Base-by-base conservation (phyloP, 2,329 filamentous ascomycete species). In the Pyrenophora seminiperda region DNA sequence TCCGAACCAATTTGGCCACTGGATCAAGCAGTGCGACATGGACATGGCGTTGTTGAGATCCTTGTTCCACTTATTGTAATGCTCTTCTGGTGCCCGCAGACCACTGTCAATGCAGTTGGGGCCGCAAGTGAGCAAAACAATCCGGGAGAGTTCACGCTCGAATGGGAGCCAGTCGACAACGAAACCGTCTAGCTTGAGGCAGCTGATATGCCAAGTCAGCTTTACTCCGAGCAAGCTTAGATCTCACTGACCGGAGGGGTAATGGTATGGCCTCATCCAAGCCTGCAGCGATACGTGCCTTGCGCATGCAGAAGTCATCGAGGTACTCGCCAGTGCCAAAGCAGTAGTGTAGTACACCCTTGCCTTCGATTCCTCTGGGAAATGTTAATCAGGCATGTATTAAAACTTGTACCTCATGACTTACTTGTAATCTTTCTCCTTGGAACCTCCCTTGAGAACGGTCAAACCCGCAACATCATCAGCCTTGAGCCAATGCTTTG, bases 311-410 rank as follows among this genome's bases (percentile, higher is more conserved):
- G 20, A 62, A 56, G 31, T 53, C 40, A 45, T 72, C 69, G 3
- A 72, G 64, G 32, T 72, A 72, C 37, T 72, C 68, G n/a, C 68
- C 68, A 19, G 58, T 61, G 1, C 69, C 69, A 18, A 63, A 55
- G 0, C 31, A 36, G 41, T 65, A 59, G 49, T 72, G 62, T 5
- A 72, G 46, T 3, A 61, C 39, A 2, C 68, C 69, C 18, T 60
- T 65, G 7, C 69, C 69, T 14, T 68, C 63, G 1, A 57, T 32
- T 7, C 69, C 69, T 38, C 65, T 70, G 46, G 1, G 31, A 4
- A 31, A 14, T 29, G 17, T 48, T 29, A 51, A 34, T 2, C 20
- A 20, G 13, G 6, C 4, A 11, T 14, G 24, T 10, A 14, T 10
- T 7, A 7, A 6, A 2, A 17, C 11, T 14, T 22, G 11, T 10